Evolutionary conservation across 1,139 yeast species (phyloP).

Genomic region (Cylindricascospora bacillispora): DNA sequence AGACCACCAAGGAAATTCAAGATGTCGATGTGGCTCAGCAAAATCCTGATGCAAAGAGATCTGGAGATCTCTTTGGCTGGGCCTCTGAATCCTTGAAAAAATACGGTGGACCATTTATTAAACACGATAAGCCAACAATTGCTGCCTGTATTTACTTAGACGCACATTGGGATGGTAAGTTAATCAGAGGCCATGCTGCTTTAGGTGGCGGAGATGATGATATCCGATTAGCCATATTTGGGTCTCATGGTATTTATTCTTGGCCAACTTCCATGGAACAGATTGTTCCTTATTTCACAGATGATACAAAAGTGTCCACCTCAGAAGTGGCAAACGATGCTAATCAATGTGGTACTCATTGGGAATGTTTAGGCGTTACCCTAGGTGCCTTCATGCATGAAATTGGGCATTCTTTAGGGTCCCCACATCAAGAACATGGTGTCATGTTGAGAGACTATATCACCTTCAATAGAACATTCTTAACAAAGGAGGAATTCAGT

Average conservation of each 20-base stretch:
- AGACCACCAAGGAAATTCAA: constrained; percentile 57
- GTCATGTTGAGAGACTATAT: constrained; percentile 83
- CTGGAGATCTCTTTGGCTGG: constrained; percentile 66
- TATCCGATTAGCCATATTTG: constrained; percentile 75
- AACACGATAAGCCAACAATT: constrained; percentile 39
- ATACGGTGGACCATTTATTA: constrained; percentile 41
- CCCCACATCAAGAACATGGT: constrained; percentile 85
- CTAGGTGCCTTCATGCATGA: constrained; percentile 94
- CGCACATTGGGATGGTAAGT: constrained; percentile 61
- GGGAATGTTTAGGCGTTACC: constrained; percentile 84
- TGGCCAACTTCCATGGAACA: constrained; percentile 78
- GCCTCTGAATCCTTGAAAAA: constrained; percentile 59
- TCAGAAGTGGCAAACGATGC: constrained; percentile 80
- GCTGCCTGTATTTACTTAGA: constrained; percentile 82
- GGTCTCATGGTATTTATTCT: constrained; percentile 81
- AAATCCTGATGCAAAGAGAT: constrained; percentile 53
- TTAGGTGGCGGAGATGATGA: constrained; percentile 75
- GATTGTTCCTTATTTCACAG: constrained; percentile 55
- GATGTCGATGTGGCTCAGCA: constrained; percentile 83
- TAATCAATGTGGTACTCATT: constrained; percentile 69
- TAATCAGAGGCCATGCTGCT: constrained; percentile 85
- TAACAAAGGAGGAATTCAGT: constrained; percentile 55
- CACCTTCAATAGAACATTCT: constrained; percentile 67
- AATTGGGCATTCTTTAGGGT: constrained; percentile 79
- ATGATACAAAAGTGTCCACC: constrained; percentile 48